These are phyloP conservation scores for Vigna mungo DNA, from an alignment of 306 rosid genomes.

Conservation along the genomic window DNA sequence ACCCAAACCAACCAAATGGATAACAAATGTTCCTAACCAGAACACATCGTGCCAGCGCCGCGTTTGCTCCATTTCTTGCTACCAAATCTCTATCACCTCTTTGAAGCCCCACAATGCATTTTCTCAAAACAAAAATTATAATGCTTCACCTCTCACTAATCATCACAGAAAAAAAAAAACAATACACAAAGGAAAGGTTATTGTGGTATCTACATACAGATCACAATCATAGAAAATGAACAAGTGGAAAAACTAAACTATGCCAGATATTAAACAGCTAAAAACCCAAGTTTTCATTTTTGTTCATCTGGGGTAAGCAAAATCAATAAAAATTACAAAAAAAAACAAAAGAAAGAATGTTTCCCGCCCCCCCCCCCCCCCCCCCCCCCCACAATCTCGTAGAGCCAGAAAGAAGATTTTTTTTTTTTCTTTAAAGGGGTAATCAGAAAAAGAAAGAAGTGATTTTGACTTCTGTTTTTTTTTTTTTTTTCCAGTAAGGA, in stretches of 20 bases:
- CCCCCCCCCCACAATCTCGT: background rate
- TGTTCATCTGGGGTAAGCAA: background rate
- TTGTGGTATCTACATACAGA: background rate
- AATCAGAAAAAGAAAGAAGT: background rate
- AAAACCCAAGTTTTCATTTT: background rate
- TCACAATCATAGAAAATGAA: conserved; percentile 20
- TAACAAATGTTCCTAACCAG: conserved; percentile 76
- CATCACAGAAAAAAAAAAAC: background rate
- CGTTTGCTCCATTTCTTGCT: conserved; percentile 54
- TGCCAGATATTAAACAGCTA: background rate
- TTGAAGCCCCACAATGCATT: conserved; percentile 56
- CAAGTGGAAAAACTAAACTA: background rate
- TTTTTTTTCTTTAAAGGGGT: background rate
- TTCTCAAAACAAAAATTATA: conserved; percentile 38
- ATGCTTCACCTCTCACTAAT: conserved; percentile 13
- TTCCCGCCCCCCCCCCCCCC: background rate
- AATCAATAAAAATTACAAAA: background rate
- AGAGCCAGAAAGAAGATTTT: background rate
- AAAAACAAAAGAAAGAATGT: background rate
- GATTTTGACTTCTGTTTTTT: background rate
- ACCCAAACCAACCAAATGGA: conserved; percentile 79
- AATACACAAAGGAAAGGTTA: background rate
- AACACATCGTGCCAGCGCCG: conserved; percentile 91
- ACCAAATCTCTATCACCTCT: conserved; percentile 58
- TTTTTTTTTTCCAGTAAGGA: background rate